Evolutionary conservation across 2,329 filamentous ascomycete genomes (phyloP), one percentile per base, ranked within the genome.

Genomic region (Penicillium sp.): DNA sequence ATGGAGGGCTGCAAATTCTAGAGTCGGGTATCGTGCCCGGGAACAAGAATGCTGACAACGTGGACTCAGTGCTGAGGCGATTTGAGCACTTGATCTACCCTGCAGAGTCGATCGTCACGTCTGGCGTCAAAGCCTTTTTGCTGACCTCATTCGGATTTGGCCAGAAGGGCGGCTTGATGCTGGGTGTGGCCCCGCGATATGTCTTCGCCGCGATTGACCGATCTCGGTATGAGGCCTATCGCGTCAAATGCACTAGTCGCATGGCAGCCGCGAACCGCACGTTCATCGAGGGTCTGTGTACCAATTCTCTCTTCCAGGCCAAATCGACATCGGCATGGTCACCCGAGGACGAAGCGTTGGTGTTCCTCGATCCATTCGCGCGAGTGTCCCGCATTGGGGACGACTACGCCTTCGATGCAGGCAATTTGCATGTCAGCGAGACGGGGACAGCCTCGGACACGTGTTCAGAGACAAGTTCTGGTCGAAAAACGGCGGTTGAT

Each of bases 11-110:
- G 74, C 94, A 98, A 77, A 91, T 96, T 49, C 86, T 98, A 68
- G 95, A 96, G 83, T 88, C 86, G 46, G 92, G 92, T 70, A 82
- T 97, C 46, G 92, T 98, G 11, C 94, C 94, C 11, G 94, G 94
- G 58, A 98, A 98, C 81, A 89, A 92, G 70, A 98, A 98, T 69
- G 94, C 94, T 53, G 94, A 98, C 82, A 98, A 98, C 66, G 87
- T 98, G 56, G 94, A 98, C 41, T 18, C 19, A 11, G 18, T 10
- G 13, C 41, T 44, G 18, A 22, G 24, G 41, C 19, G 11, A 13
- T 22, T 22, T 44, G 41, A 44, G 41, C 24, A 44, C 35, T 65
- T 79, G 2, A 66, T 71, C 1, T 79, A 73, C 51, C 76, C 75
- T 0, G 66, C 61, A 49, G 39, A 65, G 6, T 63, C 62, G 1